A percentile compares a stretch with the other conserved stretches of the same genome.
These are phyloP conservation scores for Saturnispora hagleri DNA, from an alignment of 805 yeast genomes.

Conservation along the genomic window DNA sequence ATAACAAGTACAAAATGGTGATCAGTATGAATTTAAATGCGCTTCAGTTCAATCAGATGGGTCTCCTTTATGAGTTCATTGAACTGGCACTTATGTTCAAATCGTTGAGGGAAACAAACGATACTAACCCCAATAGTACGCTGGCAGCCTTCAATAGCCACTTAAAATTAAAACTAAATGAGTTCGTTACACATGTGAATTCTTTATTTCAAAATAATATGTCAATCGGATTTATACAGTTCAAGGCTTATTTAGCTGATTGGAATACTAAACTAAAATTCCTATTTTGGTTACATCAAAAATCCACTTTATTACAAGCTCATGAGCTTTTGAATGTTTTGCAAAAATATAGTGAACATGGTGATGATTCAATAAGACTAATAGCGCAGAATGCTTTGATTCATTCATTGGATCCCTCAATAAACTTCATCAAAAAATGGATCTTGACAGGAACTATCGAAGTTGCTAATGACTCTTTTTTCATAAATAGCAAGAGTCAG, in stretches of 20 bases:
- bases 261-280: conserved; percentile 52
- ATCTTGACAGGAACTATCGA: conserved; percentile 52
- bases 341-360: conserved; percentile 44
- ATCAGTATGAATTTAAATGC: conserved; percentile 1
- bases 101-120: neutral
- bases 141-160: neutral
- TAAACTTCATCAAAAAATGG: conserved; percentile 57
- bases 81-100: conserved; percentile 9
- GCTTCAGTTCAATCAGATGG: conserved; percentile 7
- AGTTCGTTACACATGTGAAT: neutral
- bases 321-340: conserved; percentile 48
- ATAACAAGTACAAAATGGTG: neutral
- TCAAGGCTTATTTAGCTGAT: conserved; percentile 32
- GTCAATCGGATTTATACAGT: neutral
- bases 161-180: neutral
- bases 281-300: conserved; percentile 35
- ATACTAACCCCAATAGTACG: neutral
- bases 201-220: neutral
- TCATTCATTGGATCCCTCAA: conserved; percentile 48
- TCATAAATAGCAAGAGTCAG: conserved; percentile 10
- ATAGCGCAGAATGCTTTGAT: conserved; percentile 37
- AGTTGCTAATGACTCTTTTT: neutral
- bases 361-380: conserved; percentile 45
- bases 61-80: conserved; percentile 7
- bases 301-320: conserved; percentile 29